Percentiles rank a stretch among this genome's conserved stretches.
Conservation (phyloP, 2,329 filamentous ascomycete genomes). For the Xylariales sp. region DNA sequence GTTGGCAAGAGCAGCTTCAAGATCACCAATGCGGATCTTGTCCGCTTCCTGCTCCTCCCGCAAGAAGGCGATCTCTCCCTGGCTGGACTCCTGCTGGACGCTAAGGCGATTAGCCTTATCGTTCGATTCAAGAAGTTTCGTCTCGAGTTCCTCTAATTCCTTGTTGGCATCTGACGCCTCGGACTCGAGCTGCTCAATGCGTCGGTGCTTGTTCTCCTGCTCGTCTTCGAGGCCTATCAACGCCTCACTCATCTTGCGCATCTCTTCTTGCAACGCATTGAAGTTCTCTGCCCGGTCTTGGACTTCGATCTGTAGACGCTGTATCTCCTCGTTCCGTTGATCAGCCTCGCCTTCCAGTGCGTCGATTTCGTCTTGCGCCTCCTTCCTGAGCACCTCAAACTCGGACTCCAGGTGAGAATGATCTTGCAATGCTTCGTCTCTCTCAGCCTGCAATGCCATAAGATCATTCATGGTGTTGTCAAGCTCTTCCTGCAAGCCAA, state of each 20-base stretch:
- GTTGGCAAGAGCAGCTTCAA: constrained; percentile 77
- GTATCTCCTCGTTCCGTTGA: constrained; percentile 65
- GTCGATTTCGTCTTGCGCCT: constrained; percentile 64
- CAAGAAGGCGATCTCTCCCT: constrained; percentile 90
- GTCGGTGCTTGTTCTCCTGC: constrained; percentile 69
- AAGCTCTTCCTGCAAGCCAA: constrained; percentile 73
- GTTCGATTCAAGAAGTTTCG: constrained; percentile 77
- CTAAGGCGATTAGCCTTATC: constrained; percentile 82
- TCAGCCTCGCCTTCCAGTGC: constrained; percentile 68
- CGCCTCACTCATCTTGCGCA: constrained; percentile 85
- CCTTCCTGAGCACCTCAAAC: constrained; percentile 56
- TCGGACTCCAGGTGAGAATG: constrained; percentile 54
- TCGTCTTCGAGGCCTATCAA: constrained; percentile 87
- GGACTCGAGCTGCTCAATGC: constrained; percentile 76
- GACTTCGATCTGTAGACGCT: constrained; percentile 66
- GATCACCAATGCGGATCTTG: constrained; percentile 95
- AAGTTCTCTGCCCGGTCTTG: constrained; percentile 81
- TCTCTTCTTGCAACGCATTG: constrained; percentile 85
- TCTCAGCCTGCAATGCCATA: constrained; percentile 72
- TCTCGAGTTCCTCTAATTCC: constrained; percentile 82
- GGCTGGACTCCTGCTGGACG: constrained; percentile 87
- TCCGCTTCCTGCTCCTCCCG: constrained; percentile 95
- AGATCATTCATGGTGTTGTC: constrained; percentile 76
- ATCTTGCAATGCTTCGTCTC: constrained; percentile 75
- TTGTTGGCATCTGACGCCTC: constrained; percentile 80